These are phyloP conservation scores for Plectranthus barbatus DNA, from an alignment of 257 asterid genomes.

Conservation along the genomic window DNA sequence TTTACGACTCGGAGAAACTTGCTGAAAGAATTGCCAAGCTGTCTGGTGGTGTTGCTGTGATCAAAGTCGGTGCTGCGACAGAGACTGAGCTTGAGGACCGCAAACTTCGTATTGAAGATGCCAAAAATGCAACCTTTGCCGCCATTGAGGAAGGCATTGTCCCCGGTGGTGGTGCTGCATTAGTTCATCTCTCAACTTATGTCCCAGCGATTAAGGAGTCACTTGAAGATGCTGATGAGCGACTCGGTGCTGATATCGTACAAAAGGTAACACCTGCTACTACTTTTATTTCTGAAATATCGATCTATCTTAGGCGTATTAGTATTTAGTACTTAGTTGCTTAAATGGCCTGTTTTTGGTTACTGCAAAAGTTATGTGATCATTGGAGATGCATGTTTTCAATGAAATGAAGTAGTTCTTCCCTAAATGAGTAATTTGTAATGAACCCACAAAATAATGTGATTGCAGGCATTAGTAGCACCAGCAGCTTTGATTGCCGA, in stretches of 20 bases:
- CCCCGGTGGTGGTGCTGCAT: conserved; percentile 98
- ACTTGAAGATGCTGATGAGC: conserved; percentile 75
- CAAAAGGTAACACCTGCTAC: conserved; percentile 50
- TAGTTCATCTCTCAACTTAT: conserved; percentile 64
- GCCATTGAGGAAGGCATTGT: conserved; percentile 98
- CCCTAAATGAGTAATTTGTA: no score
- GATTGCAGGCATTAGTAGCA: conserved; percentile 62
- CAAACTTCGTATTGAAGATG: conserved; percentile 91
- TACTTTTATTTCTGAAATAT: neutral
- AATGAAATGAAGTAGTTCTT: no score
- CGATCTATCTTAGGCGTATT: no score
- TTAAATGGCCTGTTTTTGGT: no score
- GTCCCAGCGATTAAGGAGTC: conserved; percentile 86
- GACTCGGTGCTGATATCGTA: conserved; percentile 90
- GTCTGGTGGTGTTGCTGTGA: conserved; percentile 96
- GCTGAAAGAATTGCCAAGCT: conserved; percentile 94
- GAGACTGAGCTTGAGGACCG: conserved; percentile 96
- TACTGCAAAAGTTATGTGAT: no score
- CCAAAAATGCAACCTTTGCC: conserved; percentile 96
- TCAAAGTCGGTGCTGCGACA: conserved; percentile 98
- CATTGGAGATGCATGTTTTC: no score
- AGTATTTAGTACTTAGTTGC: no score
- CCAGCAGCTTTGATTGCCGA: conserved; percentile 82
- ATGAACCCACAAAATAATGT: no score
- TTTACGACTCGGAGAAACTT: conserved; percentile 74